These are phyloP conservation scores for Apiotrichum gamsii DNA, from an alignment of 1,284 basidiomycete genomes.

Conservation along the genomic window DNA sequence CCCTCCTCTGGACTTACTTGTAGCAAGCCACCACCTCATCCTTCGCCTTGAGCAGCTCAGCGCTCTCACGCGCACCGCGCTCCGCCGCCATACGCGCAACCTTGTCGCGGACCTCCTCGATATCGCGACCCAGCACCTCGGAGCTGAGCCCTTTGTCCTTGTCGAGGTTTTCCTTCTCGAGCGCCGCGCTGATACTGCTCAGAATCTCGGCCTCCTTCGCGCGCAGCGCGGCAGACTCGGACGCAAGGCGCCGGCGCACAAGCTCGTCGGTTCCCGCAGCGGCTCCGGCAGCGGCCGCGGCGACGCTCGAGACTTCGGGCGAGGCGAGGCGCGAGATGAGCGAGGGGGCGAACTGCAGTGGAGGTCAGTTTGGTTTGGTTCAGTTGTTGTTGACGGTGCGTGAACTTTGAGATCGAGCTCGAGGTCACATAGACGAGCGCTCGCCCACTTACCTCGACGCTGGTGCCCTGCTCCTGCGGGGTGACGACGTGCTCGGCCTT, in stretches of 20 bases:
- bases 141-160: conserved; percentile 45
- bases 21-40: conserved; percentile 44
- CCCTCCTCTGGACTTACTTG: conserved; percentile 30
- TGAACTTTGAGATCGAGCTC: not conserved
- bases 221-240: conserved; percentile 42
- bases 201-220: conserved; percentile 45
- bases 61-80: conserved; percentile 29
- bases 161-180: conserved; percentile 49
- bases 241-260: conserved; percentile 39
- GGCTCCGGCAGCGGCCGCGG: conserved; percentile 9
- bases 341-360: conserved; percentile 40
- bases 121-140: conserved; percentile 44
- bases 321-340: conserved; percentile 38
- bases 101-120: conserved; percentile 48
- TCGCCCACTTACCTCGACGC: conserved; percentile 37
- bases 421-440: no score
- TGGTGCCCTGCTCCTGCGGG: conserved; percentile 35
- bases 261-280: conserved; percentile 34
- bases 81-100: conserved; percentile 40
- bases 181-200: conserved; percentile 37
- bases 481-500: conserved; percentile 39
- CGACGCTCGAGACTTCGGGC: no score
- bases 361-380: not conserved
- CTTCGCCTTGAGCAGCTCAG: conserved; percentile 32
- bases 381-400: not conserved